phyloP scores from a whole-genome alignment of 371 early-diverging fungal species.

The Mucor saturninus region DNA sequence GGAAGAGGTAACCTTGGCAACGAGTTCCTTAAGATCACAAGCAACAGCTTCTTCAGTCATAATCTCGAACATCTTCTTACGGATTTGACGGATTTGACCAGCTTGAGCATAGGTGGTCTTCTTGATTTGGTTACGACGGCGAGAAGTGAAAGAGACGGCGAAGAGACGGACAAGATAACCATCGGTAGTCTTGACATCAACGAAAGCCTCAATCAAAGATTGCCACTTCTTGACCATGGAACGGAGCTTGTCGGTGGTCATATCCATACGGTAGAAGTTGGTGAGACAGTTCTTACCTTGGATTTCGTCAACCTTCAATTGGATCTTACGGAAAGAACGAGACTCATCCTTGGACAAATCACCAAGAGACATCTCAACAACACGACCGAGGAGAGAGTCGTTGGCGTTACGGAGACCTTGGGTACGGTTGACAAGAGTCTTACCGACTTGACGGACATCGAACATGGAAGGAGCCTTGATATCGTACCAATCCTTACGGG shows the following conservation, averaged over 20 bases:
- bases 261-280: constrained; percentile 99
- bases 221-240: constrained; percentile 99
- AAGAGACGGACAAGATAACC: constrained; percentile 98
- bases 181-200: constrained; percentile 99
- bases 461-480: constrained; percentile 98
- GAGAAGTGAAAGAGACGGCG: constrained; percentile 96
- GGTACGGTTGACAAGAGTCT: constrained; percentile 98
- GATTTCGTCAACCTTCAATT: constrained; percentile 96
- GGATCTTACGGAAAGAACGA: constrained; percentile 95
- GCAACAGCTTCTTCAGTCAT: constrained; percentile 89
- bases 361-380: constrained; percentile 95
- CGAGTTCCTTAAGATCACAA: constrained; percentile 95
- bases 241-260: constrained; percentile 99
- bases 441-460: constrained; percentile 90
- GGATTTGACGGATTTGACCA: constrained; percentile 97
- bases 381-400: constrained; percentile 94
- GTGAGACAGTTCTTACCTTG: constrained; percentile 97
- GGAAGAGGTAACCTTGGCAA: constrained; percentile 90
- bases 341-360: constrained; percentile 96
- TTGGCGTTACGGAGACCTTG: constrained; percentile 95
- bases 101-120: constrained; percentile 98
- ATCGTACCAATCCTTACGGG: constrained; percentile 99
- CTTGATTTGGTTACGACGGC: constrained; percentile 89
- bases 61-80: constrained; percentile 99
- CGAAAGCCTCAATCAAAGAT: constrained; percentile 96